phyloP scores from a whole-genome alignment of 176 grass and related monocot species.

The Lolium multiflorum region DNA sequence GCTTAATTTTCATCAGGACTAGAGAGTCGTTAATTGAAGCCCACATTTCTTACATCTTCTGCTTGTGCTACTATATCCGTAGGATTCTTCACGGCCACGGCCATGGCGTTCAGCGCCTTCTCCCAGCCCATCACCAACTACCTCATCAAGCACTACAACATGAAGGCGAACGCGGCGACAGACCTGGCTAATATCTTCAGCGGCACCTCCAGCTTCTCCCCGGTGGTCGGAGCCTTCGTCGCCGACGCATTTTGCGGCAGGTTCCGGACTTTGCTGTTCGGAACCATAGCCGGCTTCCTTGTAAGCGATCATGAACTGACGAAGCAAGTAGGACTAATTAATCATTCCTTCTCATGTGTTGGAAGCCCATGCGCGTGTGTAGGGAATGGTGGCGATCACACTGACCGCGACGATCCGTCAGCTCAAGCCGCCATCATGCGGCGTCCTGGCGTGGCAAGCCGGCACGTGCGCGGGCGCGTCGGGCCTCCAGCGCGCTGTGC shows the following conservation, averaged over 20 bases:
- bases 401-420: constrained; percentile 7
- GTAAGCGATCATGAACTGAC: background rate
- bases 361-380: background rate
- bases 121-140: background rate
- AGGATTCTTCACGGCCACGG: no score
- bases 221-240: constrained; percentile 55
- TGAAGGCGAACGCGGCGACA: background rate
- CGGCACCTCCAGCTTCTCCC: constrained; percentile 40
- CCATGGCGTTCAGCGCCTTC: no score
- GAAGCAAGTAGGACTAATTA: no score
- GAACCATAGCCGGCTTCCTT: background rate
- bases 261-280: constrained; percentile 43
- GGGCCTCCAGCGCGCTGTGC: constrained; percentile 35
- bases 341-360: background rate
- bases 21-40: no score
- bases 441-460: background rate
- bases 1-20: no score
- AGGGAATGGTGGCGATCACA: constrained; percentile 39
- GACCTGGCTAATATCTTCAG: constrained; percentile 36
- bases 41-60: no score
- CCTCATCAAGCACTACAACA: constrained; percentile 40
- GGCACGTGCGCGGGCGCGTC: constrained; percentile 42
- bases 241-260: constrained; percentile 58
- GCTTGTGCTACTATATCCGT: no score
- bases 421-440: constrained; percentile 43